phyloP scores from a whole-genome alignment of 306 rosid species.

The Dryas alaskensis region DNA sequence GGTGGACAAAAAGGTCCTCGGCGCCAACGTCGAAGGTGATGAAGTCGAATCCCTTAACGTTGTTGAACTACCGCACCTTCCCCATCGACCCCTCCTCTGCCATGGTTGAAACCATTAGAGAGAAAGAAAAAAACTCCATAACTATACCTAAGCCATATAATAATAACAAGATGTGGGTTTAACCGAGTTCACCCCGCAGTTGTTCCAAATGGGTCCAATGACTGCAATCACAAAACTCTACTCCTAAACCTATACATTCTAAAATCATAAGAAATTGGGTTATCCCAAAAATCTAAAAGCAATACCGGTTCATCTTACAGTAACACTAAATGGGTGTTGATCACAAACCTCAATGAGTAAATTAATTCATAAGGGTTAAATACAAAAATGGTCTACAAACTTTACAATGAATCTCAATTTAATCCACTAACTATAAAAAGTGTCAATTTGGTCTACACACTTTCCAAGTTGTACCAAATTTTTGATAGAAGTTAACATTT shows the following conservation, averaged over 20 bases:
- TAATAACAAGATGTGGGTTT: neutral
- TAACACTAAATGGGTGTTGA: neutral
- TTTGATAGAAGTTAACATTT: no score
- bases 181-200: neutral
- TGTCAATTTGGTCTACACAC: no score
- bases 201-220: neutral
- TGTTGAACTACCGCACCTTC: conserved; percentile 76
- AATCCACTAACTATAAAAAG: no score
- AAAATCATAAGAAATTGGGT: neutral
- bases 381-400: no score
- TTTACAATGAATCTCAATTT: no score
- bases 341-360: neutral
- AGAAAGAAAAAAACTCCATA: neutral
- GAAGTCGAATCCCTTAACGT: conserved; percentile 76
- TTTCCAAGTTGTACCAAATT: no score
- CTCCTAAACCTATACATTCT: neutral
- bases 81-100: conserved; percentile 74
- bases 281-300: neutral
- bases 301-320: neutral
- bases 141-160: neutral
- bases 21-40: conserved; percentile 72
- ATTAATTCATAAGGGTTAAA: neutral
- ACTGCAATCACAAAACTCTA: neutral
- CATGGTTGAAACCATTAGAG: conserved; percentile 37
- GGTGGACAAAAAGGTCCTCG: conserved; percentile 85